phyloP scores from a whole-genome alignment of 2,329 filamentous ascomycete genomes.

The Nigrospora oryzae region DNA sequence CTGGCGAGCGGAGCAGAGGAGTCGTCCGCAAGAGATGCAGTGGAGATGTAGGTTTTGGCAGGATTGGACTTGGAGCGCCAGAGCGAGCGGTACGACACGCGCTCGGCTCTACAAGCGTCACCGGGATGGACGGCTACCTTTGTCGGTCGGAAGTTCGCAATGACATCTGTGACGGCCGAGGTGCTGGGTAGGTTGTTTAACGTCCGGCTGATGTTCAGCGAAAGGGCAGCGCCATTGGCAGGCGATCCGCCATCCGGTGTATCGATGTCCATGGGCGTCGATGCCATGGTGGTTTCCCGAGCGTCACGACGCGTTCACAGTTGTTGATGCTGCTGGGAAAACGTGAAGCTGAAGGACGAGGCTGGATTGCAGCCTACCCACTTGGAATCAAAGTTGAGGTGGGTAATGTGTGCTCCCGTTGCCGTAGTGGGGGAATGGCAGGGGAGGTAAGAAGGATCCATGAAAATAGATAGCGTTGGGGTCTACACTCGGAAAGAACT shows the following conservation, averaged over 20 bases:
- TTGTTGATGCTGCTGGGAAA: no score
- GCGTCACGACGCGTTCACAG: no score
- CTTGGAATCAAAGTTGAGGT: no score
- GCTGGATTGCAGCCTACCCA: no score
- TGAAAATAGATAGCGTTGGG: no score
- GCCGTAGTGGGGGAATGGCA: no score
- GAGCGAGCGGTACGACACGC: not conserved
- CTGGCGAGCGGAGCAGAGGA: not conserved
- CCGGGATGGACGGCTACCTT: conserved; percentile 50
- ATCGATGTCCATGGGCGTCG: conserved; percentile 46
- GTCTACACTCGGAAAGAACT: no score
- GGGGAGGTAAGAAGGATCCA: no score
- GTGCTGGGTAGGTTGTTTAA: conserved; percentile 33
- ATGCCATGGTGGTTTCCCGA: not conserved
- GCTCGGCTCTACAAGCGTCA: not conserved
- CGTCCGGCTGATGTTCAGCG: conserved; percentile 42
- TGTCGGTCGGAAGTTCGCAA: conserved; percentile 68
- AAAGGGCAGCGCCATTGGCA: conserved; percentile 26
- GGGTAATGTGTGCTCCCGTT: no score
- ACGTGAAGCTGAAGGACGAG: no score
- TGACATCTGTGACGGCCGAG: conserved; percentile 68
- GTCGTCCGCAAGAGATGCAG: not conserved
- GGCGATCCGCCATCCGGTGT: conserved; percentile 27
- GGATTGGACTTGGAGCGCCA: not conserved
- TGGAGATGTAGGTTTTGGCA: no score